Evolutionary conservation across 2,329 filamentous ascomycete species (phyloP), one percentile per base, ranked within the genome.

Genomic region (Diaporthe sp.): DNA sequence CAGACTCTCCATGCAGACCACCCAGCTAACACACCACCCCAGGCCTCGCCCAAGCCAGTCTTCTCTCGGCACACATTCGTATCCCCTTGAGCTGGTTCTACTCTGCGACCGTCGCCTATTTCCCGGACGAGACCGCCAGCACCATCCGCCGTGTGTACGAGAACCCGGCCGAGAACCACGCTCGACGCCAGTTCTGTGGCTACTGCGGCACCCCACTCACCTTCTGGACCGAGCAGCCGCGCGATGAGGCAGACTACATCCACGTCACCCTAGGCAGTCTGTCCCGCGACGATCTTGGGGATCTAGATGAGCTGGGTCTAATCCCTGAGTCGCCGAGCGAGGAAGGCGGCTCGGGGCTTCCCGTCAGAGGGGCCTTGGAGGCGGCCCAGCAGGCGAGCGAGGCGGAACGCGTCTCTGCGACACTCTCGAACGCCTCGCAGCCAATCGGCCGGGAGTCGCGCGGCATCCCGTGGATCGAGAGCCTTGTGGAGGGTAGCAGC

Each of bases 161-260:
- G 13, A 89, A 92, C 31, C 87, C 87, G 3, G 85, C 87, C 79
- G 89, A 90, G 71, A 87, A 88, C 70, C 85, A 89, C 79, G 87
- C 90, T 1, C 92, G 93, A 82, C 92, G 94, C 68, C 91, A 95
- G 79, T 98, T 98, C 84, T 98, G 96, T 84, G 96, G 96, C 34
- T 97, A 94, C 86, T 98, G 96, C 82, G 96, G 96, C 71, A 98
- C 95, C 0, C 94, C 94, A 17, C 86, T 98, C 72, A 93, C 93
- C 0, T 95, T 93, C 79, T 98, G 95, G 95, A 93, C 92, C 62
- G 95, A 98, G 83, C 84, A 90, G 34, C 93, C 94, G 0, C 86
- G 84, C 0, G 88, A 87, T 70, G 94, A 97, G 82, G 93, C 93
- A 17, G 92, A 95, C 10, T 96, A 90, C 81, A 95, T 98, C 85